These are phyloP conservation scores for Lasiosphaeria ovina DNA, from an alignment of 495 filamentous ascomycete species.

Conservation along the genomic window DNA sequence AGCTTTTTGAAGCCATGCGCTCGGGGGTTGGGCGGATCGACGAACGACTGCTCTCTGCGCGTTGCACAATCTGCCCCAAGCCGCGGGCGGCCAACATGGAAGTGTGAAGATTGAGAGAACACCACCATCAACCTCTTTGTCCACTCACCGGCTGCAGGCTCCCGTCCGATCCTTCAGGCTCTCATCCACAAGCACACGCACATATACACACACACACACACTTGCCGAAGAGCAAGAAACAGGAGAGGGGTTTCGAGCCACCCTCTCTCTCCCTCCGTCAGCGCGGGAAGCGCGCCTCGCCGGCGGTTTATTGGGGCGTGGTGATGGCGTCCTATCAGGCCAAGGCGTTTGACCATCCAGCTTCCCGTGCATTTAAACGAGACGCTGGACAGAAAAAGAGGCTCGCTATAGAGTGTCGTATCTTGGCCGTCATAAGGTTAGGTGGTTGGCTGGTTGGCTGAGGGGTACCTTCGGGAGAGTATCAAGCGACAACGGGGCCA, in stretches of 20 bases:
- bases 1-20: too few relatives aligned
- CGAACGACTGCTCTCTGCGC: too few relatives aligned
- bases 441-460: too few relatives aligned
- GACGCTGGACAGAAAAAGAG: too few relatives aligned
- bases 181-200: not conserved
- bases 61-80: not conserved
- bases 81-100: not conserved
- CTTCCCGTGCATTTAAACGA: not conserved
- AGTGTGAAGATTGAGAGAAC: not conserved
- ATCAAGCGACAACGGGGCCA: too few relatives aligned
- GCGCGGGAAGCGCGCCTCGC: not conserved
- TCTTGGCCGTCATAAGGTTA: too few relatives aligned
- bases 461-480: too few relatives aligned
- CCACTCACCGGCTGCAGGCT: conserved; percentile 21
- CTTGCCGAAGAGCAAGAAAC: not conserved
- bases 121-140: conserved; percentile 2
- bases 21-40: too few relatives aligned
- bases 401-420: too few relatives aligned
- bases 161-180: conserved; percentile 4
- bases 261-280: not conserved
- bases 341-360: not conserved
- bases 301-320: not conserved
- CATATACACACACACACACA: not conserved
- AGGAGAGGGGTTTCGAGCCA: conserved; percentile 1
- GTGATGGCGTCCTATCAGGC: conserved; percentile 5